Conservation (phyloP, 257 asterid species). For the Solanum ahanhuiri region DNA sequence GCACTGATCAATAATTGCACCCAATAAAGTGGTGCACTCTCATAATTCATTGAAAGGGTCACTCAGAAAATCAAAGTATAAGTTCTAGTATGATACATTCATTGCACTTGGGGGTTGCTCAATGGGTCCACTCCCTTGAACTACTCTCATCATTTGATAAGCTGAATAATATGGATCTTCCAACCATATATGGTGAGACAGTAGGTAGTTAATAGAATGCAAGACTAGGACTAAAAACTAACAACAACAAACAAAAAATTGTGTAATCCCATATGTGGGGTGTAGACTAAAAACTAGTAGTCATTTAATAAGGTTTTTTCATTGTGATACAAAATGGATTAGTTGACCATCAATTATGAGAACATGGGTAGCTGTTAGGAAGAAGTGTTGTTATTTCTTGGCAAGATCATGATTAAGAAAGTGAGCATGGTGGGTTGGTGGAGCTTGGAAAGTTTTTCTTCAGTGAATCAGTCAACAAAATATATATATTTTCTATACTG, state of each 20-base stretch:
- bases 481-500: neutral
- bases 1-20: neutral
- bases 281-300: neutral
- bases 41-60: neutral
- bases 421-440: neutral
- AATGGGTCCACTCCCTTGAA: neutral
- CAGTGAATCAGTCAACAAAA: neutral
- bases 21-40: neutral
- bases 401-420: neutral
- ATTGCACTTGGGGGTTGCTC: neutral
- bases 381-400: neutral
- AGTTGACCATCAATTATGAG: neutral
- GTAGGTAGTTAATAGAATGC: neutral
- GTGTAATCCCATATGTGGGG: neutral
- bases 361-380: neutral
- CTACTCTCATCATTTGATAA: neutral
- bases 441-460: neutral
- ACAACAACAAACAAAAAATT: too few relatives aligned
- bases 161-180: neutral
- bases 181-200: neutral
- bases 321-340: neutral
- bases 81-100: neutral
- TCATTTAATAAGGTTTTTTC: neutral
- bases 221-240: neutral
- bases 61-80: neutral